These are phyloP conservation scores for Thermomyces lanuginosus DNA, from an alignment of 2,329 filamentous ascomycete genomes.

Conservation along the genomic window DNA sequence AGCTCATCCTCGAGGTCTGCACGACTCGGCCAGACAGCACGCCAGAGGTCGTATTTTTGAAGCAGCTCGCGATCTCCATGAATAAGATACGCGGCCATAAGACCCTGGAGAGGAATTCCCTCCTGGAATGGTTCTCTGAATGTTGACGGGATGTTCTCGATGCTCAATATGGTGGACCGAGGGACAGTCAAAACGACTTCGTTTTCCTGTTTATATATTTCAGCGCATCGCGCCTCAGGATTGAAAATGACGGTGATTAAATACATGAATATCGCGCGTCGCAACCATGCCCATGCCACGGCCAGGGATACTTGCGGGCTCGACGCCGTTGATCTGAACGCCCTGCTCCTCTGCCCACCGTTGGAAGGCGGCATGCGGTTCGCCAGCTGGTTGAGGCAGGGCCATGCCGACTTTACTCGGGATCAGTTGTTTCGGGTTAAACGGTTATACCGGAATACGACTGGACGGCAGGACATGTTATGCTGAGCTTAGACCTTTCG, in stretches of 20 bases:
- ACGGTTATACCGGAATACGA: neutral
- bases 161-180: slow-evolving; percentile 44
- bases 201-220: slow-evolving; percentile 29
- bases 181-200: slow-evolving; percentile 52
- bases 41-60: slow-evolving; percentile 41
- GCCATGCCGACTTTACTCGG: slow-evolving; percentile 1
- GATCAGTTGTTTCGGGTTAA: neutral
- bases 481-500: too few species aligned
- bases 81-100: slow-evolving; percentile 53
- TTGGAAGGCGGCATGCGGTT: slow-evolving; percentile 39
- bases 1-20: slow-evolving; percentile 43
- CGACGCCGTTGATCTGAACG: slow-evolving; percentile 50
- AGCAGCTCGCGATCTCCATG: slow-evolving; percentile 32
- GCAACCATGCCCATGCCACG: slow-evolving; percentile 67
- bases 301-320: slow-evolving; percentile 49
- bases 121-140: slow-evolving; percentile 38
- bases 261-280: slow-evolving; percentile 48
- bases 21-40: slow-evolving; percentile 47
- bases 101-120: slow-evolving; percentile 48
- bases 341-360: slow-evolving; percentile 51
- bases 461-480: too few species aligned
- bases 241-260: slow-evolving; percentile 2
- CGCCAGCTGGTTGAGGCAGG: slow-evolving; percentile 12
- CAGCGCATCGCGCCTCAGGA: neutral
- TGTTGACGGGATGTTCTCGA: slow-evolving; percentile 40